Evolutionary conservation across 805 yeast genomes (phyloP).

Genomic region (Yarrowia divulgata): DNA sequence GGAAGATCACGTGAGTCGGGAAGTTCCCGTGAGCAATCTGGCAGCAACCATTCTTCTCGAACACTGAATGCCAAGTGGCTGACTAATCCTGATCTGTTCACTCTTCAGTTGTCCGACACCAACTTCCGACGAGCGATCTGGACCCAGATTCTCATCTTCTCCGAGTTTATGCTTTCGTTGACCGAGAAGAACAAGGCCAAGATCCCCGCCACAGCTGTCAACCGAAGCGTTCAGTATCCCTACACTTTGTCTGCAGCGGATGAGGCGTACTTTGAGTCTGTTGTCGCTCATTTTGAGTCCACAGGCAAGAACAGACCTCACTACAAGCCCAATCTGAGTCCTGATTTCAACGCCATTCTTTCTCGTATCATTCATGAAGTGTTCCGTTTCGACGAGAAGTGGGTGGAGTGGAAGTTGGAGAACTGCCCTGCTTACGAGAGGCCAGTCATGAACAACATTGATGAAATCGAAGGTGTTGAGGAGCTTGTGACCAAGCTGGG

Average conservation of each 20-base stretch:
- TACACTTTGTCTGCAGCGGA: slow-evolving; percentile 42
- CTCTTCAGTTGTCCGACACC: slow-evolving; percentile 48
- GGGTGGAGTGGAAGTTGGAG: slow-evolving; percentile 50
- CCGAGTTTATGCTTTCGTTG: slow-evolving; percentile 46
- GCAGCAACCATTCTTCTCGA: slow-evolving; percentile 11
- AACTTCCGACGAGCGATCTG: slow-evolving; percentile 48
- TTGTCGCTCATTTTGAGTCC: slow-evolving; percentile 10
- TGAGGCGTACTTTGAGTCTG: slow-evolving; percentile 41
- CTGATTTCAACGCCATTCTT: background rate
- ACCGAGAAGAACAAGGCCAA: slow-evolving; percentile 41
- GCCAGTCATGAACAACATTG: slow-evolving; percentile 39
- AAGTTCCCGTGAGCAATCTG: background rate
- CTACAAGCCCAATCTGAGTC: slow-evolving; percentile 18
- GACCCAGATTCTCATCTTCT: slow-evolving; percentile 47
- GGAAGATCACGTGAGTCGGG: background rate
- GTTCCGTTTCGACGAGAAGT: slow-evolving; percentile 44
- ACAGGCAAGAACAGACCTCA: slow-evolving; percentile 6
- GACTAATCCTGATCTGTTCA: slow-evolving; percentile 49
- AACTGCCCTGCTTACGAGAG: slow-evolving; percentile 48
- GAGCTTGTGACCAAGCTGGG: slow-evolving; percentile 36
- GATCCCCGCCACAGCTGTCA: slow-evolving; percentile 31
- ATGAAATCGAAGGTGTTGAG: slow-evolving; percentile 33
- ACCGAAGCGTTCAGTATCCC: slow-evolving; percentile 45
- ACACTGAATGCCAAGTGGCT: slow-evolving; percentile 51
- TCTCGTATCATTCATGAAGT: slow-evolving; percentile 7